Conservation (phyloP, 2,329 filamentous ascomycete species). For the Hortaea werneckii region DNA sequence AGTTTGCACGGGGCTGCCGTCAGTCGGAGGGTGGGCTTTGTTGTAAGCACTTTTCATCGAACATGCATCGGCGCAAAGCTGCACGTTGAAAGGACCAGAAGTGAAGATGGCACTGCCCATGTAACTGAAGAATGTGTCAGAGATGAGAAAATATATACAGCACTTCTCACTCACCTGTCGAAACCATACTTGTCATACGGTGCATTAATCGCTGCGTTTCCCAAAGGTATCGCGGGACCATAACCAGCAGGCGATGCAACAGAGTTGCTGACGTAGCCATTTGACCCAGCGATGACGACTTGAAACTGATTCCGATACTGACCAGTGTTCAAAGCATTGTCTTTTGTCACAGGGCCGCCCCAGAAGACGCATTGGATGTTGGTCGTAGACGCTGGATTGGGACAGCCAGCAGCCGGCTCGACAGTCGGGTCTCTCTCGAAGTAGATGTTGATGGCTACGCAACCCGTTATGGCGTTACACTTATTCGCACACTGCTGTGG, state of each 20-base stretch:
- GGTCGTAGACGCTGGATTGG: constrained; percentile 24
- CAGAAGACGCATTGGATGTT: constrained; percentile 27
- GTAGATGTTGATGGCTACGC: constrained; percentile 17
- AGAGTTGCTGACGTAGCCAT: constrained; percentile 19
- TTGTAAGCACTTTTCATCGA: constrained; percentile 15
- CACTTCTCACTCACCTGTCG: not conserved
- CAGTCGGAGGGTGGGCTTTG: constrained; percentile 11
- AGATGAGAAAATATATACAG: constrained; percentile 1
- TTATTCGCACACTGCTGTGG: constrained; percentile 16
- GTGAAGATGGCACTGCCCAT: constrained; percentile 15
- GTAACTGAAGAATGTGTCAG: constrained; percentile 12
- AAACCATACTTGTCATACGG: constrained; percentile 14
- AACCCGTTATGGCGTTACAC: constrained; percentile 12
- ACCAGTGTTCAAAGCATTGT: constrained; percentile 13
- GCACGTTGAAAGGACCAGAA: constrained; percentile 11
- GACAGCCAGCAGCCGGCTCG: constrained; percentile 23
- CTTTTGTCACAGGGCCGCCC: constrained; percentile 14
- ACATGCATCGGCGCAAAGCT: constrained; percentile 17
- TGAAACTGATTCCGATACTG: constrained; percentile 16
- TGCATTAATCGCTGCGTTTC: constrained; percentile 22
- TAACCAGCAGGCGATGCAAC: constrained; percentile 16
- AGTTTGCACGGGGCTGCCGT: constrained; percentile 12
- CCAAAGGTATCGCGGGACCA: constrained; percentile 10
- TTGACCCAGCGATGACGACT: constrained; percentile 15
- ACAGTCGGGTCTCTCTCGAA: constrained; percentile 24